Percentiles rank a stretch among this genome's conserved stretches.
These are phyloP conservation scores for Senna tora DNA, from an alignment of 306 rosid genomes.

Conservation along the genomic window DNA sequence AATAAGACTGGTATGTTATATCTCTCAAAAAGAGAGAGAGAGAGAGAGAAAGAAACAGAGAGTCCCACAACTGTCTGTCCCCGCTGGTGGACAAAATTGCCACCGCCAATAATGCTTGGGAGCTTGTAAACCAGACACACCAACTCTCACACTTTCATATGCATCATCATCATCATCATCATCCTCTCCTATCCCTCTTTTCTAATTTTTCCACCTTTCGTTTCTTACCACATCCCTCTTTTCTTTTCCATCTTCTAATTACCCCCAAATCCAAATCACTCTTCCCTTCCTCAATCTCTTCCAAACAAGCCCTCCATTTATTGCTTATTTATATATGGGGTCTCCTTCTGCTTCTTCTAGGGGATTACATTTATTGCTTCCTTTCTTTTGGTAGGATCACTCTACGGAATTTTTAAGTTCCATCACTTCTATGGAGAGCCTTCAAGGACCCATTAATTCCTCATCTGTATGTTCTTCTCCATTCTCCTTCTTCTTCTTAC, in stretches of 20 bases:
- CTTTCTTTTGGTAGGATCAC: constrained; percentile 59
- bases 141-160: constrained; percentile 46
- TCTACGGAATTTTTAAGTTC: constrained; percentile 54
- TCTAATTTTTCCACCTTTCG: constrained; percentile 67
- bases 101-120: constrained; percentile 95
- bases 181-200: constrained; percentile 38
- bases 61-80: constrained; percentile 87
- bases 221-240: constrained; percentile 59
- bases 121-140: constrained; percentile 72
- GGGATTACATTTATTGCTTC: constrained; percentile 69
- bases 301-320: constrained; percentile 52
- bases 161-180: constrained; percentile 23
- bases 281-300: no score
- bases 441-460: constrained; percentile 85
- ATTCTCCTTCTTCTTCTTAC: not conserved
- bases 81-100: constrained; percentile 86
- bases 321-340: constrained; percentile 60
- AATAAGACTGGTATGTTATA: no score
- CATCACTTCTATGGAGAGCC: constrained; percentile 69
- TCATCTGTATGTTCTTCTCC: constrained; percentile 68
- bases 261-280: constrained; percentile 24
- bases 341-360: constrained; percentile 57
- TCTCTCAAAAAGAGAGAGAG: not conserved
- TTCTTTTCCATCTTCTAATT: constrained; percentile 26
- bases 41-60: constrained; percentile 34